Evolutionary conservation across 2,329 filamentous ascomycete species (phyloP), one percentile per base, ranked within the genome.

Genomic region (Exophiala sideris): DNA sequence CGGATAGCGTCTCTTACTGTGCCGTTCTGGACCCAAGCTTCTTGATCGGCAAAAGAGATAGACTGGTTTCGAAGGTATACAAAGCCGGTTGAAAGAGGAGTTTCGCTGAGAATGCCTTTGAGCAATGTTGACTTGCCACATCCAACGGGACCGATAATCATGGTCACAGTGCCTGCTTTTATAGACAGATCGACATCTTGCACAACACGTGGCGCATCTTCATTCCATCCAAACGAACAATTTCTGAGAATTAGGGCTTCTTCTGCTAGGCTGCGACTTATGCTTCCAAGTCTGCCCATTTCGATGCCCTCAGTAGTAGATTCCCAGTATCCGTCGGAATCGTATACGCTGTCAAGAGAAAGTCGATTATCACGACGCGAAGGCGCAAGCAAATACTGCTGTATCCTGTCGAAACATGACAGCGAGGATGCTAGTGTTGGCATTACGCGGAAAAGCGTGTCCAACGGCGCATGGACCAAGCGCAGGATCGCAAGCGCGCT

Each of bases 191-290:
- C 61, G 32, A 66, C 21, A 36, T 65, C 62, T 36, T 62, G 54
- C 12, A 67, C 34, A n/a, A 64, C 56, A 1, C 76, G 67, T 3
- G 69, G 66, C 41, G 73, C 71, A 18, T 72, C 67, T 4, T 64
- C 58, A 35, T 76, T 71, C 76, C 77, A 80, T 8, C 72, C 72
- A 62, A 79, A 79, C 54, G 66, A 71, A 3, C 68, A 75, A 34
- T 75, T 67, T 61, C 76, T 70, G 14, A 79, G 16, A 11, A 32
- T 24, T 14, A 61, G 12, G 12, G 41, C 53, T 33, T 61, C 53
- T 12, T 48, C 38, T 2, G 40, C 14, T 3, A 33, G 9, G 29
- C 40, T 44, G 3, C 35, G 47, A 7, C 16, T 36, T 3, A 14
- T 18, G 29, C 34, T 45, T 20, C 42, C 18, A 16, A 58, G 21